Evolutionary conservation across 176 grass and related monocot species (phyloP).

Genomic region (Oryza glumipatula): DNA sequence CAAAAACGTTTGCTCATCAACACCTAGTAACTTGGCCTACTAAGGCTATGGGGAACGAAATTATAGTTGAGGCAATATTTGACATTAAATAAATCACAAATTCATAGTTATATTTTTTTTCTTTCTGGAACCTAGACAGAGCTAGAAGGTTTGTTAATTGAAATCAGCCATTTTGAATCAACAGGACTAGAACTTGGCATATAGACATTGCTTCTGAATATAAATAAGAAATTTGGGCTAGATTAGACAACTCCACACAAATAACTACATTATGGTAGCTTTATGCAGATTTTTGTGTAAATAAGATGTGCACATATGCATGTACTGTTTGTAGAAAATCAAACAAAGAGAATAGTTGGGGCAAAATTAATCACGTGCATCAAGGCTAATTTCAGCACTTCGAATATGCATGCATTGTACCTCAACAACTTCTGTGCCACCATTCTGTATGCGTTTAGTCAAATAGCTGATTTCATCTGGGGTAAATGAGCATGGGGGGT

Average conservation of each 20-base stretch:
- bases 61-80: background rate
- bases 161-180: background rate
- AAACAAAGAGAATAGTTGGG: background rate
- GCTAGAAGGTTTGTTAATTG: background rate
- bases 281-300: no score
- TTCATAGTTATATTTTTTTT: slow-evolving; percentile 8
- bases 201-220: no score
- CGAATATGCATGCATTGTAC: slow-evolving; percentile 48
- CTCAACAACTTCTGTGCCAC: slow-evolving; percentile 99
- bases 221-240: no score
- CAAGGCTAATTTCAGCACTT: background rate
- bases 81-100: background rate
- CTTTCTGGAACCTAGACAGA: background rate
- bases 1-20: background rate
- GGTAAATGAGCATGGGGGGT: slow-evolving; percentile 89
- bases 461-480: slow-evolving; percentile 77
- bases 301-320: no score
- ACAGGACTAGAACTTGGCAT: no score
- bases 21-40: background rate
- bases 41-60: slow-evolving; percentile 1
- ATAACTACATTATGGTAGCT: no score
- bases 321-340: background rate
- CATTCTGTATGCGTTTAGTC: slow-evolving; percentile 94
- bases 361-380: background rate
- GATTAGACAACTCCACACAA: no score